Evolutionary conservation across 2,329 filamentous ascomycete species (phyloP), one percentile per base, ranked within the genome.

Genomic region (Ophidiomyces ophidiicola): DNA sequence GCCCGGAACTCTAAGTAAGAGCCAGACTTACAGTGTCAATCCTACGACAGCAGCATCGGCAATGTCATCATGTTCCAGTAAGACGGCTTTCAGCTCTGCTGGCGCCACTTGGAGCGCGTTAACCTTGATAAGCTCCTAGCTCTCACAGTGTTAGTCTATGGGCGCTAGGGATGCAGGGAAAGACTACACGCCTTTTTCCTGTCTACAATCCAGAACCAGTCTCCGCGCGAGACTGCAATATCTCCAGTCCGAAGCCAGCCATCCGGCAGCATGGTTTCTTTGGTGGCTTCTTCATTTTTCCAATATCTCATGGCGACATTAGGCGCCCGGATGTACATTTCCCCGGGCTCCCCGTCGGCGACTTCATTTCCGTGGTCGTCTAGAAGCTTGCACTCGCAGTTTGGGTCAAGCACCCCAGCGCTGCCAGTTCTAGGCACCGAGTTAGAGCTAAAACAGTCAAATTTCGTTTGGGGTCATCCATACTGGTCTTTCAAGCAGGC

Each of bases 221-320:
- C 82, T 32, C 81, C 70, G 32, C 71, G 64, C 53, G 92, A 74
- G 46, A 82, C 78, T 4, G 83, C 82, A 20, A 94, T 76, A 52
- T 94, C 87, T 2, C 86, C 87, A 0, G 86, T 93, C 60, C 79
- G 86, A 69, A 93, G 93, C 66, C 78, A 94, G 0, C 84, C 84
- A 48, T 90, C 83, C 2, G 50, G 46, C 0, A 69, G 70, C 26
- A 78, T 57, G 14, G 71, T 72, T 29, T 74, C 66, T 14, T 57
- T 62, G 2, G 75, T 78, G 2, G 67, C 72, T 39, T 67, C 61
- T 0, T 67, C 62, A 48, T 78, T 78, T 52, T 74, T 72, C 49
- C 70, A 64, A 47, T 76, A 79, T 17, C 72, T 75, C 49, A 69
- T 62, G 59, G 78, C 78, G 18, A 79, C 59, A 43, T 79, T 78